Evolutionary conservation across 805 yeast species (phyloP).

Genomic region (Saitoella complicata): DNA sequence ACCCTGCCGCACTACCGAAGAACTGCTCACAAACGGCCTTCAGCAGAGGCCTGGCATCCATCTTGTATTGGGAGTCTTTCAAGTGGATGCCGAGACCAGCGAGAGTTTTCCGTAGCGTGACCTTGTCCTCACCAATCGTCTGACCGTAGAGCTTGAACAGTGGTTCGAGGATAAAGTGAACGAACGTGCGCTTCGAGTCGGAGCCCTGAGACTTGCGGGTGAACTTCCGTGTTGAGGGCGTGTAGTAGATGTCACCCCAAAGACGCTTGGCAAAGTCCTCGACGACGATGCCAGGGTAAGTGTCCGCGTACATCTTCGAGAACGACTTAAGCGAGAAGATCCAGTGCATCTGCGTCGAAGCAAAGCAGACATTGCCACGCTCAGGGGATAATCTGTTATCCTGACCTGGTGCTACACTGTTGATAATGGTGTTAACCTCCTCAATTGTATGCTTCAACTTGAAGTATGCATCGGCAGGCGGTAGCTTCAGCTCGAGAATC

Average conservation of each 20-base stretch:
- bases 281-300: slow-evolving; percentile 21
- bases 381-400: slow-evolving; percentile 37
- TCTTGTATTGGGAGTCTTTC: slow-evolving; percentile 16
- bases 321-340: slow-evolving; percentile 56
- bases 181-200: slow-evolving; percentile 31
- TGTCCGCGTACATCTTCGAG: slow-evolving; percentile 31
- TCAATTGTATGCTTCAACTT: slow-evolving; percentile 48
- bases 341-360: slow-evolving; percentile 46
- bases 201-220: slow-evolving; percentile 18
- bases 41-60: slow-evolving; percentile 46
- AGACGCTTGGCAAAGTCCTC: slow-evolving; percentile 35
- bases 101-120: slow-evolving; percentile 29
- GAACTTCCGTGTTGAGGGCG: slow-evolving; percentile 30
- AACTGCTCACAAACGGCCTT: slow-evolving; percentile 36
- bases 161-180: slow-evolving; percentile 56
- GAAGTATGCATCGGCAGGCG: slow-evolving; percentile 56
- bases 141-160: slow-evolving; percentile 53
- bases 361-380: slow-evolving; percentile 52
- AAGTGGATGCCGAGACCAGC: slow-evolving; percentile 32
- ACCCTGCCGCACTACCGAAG: slow-evolving; percentile 36
- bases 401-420: slow-evolving; percentile 12
- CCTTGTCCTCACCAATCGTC: slow-evolving; percentile 35
- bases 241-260: slow-evolving; percentile 64
- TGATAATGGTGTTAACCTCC: slow-evolving; percentile 42
- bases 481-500: slow-evolving; percentile 60